phyloP scores from a whole-genome alignment of 768 basidiomycete genomes.

The Paxillus rubicundulus region DNA sequence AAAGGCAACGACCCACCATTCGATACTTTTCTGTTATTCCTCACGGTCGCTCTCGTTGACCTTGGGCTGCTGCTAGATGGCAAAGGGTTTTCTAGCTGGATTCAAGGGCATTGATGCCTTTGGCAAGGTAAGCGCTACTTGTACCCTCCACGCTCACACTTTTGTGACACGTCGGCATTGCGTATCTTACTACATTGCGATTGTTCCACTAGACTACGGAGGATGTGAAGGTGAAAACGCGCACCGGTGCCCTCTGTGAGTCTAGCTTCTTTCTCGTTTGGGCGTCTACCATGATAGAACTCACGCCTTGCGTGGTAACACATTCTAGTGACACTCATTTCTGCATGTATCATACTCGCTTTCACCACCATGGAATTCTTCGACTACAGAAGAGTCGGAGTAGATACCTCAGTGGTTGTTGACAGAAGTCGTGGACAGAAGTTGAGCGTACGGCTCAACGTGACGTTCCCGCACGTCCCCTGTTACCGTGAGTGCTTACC shows the following conservation, averaged over 20 bases:
- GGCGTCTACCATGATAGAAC: slow-evolving; percentile 1
- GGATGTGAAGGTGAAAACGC: slow-evolving; percentile 98
- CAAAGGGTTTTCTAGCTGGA: slow-evolving; percentile 70
- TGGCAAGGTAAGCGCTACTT: slow-evolving; percentile 73
- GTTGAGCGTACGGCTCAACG: slow-evolving; percentile 84
- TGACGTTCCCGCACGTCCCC: slow-evolving; percentile 95
- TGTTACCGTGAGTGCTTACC: slow-evolving; percentile 78
- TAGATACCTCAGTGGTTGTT: slow-evolving; percentile 91
- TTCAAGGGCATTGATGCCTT: slow-evolving; percentile 97
- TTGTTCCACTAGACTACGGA: slow-evolving; percentile 76
- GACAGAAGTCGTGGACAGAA: slow-evolving; percentile 96
- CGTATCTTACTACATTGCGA: slow-evolving; percentile 7
- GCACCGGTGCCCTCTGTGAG: slow-evolving; percentile 87
- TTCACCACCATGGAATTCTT: slow-evolving; percentile 93
- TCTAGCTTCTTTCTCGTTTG: slow-evolving; percentile 7
- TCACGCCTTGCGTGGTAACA: slow-evolving; percentile 6
- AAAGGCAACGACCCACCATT: background rate
- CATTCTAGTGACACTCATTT: slow-evolving; percentile 79
- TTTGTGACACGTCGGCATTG: slow-evolving; percentile 6
- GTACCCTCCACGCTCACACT: background rate
- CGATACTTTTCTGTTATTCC: slow-evolving; percentile 7
- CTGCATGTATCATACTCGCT: slow-evolving; percentile 87
- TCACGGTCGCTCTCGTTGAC: slow-evolving; percentile 16
- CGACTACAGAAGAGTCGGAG: slow-evolving; percentile 84
- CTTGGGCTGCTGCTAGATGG: slow-evolving; percentile 46